Evolutionary conservation across 108 stramenopile species (phyloP), one percentile per base, ranked within the genome.

Genomic region (Seminavis robusta): DNA sequence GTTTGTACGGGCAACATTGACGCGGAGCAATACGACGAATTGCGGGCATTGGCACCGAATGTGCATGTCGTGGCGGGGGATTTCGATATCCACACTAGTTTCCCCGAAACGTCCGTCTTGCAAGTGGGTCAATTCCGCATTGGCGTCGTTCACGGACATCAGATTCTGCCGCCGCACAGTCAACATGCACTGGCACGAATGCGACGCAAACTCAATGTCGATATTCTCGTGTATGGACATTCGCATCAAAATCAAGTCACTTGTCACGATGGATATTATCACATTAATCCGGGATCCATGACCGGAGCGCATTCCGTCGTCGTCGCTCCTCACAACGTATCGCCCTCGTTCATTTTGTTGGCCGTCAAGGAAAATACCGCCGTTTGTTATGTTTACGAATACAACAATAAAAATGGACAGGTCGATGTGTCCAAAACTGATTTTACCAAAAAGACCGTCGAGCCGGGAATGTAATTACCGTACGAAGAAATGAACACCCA

Each of bases 1-100:
- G 64, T 99, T 33, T 98, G 98, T 67, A 99, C 98, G 6, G 97
- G 98, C 26, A 99, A 99, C 62, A 59, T 97, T 26, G 55, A 83
- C 5, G 54, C 65, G 21, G 90, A 94, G 50, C 90, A 95, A 53
- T 94, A 81, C 58, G 90, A 95, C 16, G 92, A 94, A 67, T 65
- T 99, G 21, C 71, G 77, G 48, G 65, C 79, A 30, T 59, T 99
- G 27, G 92, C 94, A n/a, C 95, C 94, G n/a, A 96, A 91, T 62
- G 94, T 97, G 19, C 94, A 95, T 68, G 68, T 95, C 17, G 95
- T 95, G 0, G 59, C 81, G 9, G 98, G 98, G 0, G 95, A 98
- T 50, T 83, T 85, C 41, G 36, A 47, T 37, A n/a, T n/a, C n/a
- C n/a, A n/a, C n/a, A 33, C 65, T 16, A 40, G 59, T 3, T 88